Evolutionary conservation across 179 eudicot genomes (phyloP).

Genomic region (Spergularia azorica): DNA sequence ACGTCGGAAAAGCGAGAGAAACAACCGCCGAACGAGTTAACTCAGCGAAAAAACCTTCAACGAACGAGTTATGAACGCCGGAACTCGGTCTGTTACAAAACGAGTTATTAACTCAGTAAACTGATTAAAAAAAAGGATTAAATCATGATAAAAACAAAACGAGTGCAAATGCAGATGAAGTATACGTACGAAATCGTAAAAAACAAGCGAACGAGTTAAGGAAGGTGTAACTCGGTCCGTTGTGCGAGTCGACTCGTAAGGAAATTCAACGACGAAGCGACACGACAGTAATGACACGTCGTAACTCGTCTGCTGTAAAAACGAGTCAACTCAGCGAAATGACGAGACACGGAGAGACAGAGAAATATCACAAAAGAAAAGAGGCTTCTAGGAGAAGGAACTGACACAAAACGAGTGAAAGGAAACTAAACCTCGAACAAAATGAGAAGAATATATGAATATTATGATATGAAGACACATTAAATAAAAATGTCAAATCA

Average conservation of each 20-base stretch:
- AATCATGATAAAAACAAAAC: too few relatives aligned
- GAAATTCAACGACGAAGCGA: too few relatives aligned
- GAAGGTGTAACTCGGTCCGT: too few relatives aligned
- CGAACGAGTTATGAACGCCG: not conserved
- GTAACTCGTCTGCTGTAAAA: not conserved
- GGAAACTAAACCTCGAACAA: too few relatives aligned
- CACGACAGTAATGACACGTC: too few relatives aligned
- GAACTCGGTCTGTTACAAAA: too few relatives aligned
- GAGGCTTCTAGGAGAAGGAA: conserved; percentile 9
- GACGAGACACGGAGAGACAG: not conserved
- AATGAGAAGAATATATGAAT: not conserved
- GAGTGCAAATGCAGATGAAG: too few relatives aligned
- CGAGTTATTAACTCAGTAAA: too few relatives aligned
- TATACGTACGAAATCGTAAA: too few relatives aligned
- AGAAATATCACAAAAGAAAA: not conserved
- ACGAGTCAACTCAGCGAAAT: not conserved
- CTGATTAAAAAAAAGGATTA: too few relatives aligned
- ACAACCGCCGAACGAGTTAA: not conserved
- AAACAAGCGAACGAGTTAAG: too few relatives aligned
- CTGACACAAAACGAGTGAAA: not conserved
- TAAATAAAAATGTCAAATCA: conserved; percentile 15
- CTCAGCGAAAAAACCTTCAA: conserved; percentile 8
- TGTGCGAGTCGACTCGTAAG: too few relatives aligned
- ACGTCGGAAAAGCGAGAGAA: not conserved
- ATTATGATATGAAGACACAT: not conserved